A percentile compares a stretch with the other conserved stretches of the same genome.
These are phyloP conservation scores for Trichoderma cornu-damae DNA, from an alignment of 2,329 filamentous ascomycete genomes.

Conservation along the genomic window DNA sequence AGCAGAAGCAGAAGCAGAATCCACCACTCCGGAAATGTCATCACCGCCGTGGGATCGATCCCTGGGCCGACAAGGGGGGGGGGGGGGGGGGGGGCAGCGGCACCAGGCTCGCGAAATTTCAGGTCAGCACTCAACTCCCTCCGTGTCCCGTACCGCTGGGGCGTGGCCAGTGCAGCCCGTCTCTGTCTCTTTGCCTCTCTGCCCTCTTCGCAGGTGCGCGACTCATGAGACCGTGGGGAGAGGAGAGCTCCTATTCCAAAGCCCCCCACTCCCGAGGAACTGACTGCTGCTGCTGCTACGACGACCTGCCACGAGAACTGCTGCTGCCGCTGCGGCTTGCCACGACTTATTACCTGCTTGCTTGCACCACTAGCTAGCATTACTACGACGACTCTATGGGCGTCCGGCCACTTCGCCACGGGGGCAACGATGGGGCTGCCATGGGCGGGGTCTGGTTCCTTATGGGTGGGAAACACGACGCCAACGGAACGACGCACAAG, in stretches of 20 bases:
- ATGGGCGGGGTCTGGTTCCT: conserved; percentile 16
- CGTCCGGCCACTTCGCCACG: too few species aligned
- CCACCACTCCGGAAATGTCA: neutral
- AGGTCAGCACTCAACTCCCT: neutral
- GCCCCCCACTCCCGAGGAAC: conserved; percentile 3
- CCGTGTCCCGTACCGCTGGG: neutral
- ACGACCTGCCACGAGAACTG: too few species aligned
- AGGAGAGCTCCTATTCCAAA: conserved; percentile 6
- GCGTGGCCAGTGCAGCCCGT: too few species aligned
- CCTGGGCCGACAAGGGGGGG: neutral
- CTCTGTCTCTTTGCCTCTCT: too few species aligned
- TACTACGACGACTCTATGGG: too few species aligned
- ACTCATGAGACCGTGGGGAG: conserved; percentile 8
- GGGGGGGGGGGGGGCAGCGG: neutral
- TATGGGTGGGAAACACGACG: conserved; percentile 1
- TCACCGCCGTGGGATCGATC: neutral
- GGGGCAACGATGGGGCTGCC: conserved; percentile 18
- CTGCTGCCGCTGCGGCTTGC: too few species aligned
- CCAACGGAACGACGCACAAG: neutral
- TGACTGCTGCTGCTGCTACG: too few species aligned
- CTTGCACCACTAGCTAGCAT: too few species aligned
- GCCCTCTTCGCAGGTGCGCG: conserved; percentile 2
- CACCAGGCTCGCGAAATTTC: neutral
- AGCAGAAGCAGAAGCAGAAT: neutral
- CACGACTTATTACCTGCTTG: too few species aligned